Evolutionary conservation across 2,329 filamentous ascomycete species (phyloP).

Genomic region (Fusarium begoniae): DNA sequence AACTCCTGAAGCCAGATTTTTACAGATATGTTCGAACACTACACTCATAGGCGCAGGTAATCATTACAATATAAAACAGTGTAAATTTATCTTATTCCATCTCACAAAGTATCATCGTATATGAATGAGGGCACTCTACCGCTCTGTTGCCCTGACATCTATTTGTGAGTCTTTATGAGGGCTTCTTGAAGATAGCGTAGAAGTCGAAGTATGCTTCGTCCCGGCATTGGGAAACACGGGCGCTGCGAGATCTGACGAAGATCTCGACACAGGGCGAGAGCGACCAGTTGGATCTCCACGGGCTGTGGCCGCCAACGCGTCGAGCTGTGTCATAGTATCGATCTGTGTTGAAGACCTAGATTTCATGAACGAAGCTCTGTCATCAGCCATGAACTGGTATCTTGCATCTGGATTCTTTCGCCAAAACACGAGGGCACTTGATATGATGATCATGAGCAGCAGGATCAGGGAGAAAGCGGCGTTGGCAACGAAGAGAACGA

Average conservation of each 20-base stretch:
- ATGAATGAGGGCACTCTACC: neutral
- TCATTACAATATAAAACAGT: neutral
- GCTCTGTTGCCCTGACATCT: slow-evolving; percentile 6
- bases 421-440: slow-evolving; percentile 73
- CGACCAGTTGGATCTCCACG: slow-evolving; percentile 69
- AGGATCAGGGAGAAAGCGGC: slow-evolving; percentile 84
- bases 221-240: neutral
- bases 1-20: neutral
- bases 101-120: too few species aligned
- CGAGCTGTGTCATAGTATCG: slow-evolving; percentile 79
- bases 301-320: slow-evolving; percentile 89
- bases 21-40: too few species aligned
- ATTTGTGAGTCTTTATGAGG: slow-evolving; percentile 14
- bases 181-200: slow-evolving; percentile 8
- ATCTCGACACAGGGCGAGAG: slow-evolving; percentile 13
- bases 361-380: slow-evolving; percentile 97
- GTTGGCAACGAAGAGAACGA: slow-evolving; percentile 89
- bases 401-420: slow-evolving; percentile 96
- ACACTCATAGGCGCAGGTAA: neutral
- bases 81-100: neutral
- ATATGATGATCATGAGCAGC: slow-evolving; percentile 76
- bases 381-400: slow-evolving; percentile 95
- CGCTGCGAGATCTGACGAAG: slow-evolving; percentile 3
- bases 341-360: slow-evolving; percentile 77
- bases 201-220: neutral